Evolutionary conservation across 2,329 filamentous ascomycete genomes (phyloP).

Genomic region (Aspergillus tubingensis): DNA sequence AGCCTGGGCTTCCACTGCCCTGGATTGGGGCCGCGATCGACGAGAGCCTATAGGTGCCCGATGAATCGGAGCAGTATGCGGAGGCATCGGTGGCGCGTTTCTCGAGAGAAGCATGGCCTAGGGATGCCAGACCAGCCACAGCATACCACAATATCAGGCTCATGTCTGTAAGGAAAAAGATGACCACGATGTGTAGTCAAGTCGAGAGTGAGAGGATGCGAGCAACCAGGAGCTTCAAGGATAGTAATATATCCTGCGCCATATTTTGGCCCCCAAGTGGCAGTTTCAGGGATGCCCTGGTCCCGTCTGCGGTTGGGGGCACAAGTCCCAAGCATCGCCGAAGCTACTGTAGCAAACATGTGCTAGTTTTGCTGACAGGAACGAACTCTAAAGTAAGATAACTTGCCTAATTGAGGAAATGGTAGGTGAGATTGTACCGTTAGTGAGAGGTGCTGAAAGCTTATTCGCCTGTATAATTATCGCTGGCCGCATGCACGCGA

Average conservation of each 20-base stretch:
- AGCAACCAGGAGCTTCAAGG: too few species aligned
- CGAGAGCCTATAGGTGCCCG: conserved; percentile 29
- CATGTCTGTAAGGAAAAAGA: neutral
- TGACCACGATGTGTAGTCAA: neutral
- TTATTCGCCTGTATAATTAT: neutral
- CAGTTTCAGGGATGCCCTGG: neutral
- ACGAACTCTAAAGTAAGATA: neutral
- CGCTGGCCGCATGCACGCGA: neutral
- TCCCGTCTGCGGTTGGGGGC: neutral
- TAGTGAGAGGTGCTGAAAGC: neutral
- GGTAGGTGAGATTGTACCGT: neutral
- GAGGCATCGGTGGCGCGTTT: conserved; percentile 23
- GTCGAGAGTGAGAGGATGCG: neutral
- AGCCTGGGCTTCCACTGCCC: conserved; percentile 22
- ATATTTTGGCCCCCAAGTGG: neutral
- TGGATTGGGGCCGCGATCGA: conserved; percentile 23
- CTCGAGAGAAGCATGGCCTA: conserved; percentile 15
- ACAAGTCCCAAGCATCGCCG: neutral
- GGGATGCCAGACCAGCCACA: conserved; percentile 12
- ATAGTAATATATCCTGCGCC: neutral
- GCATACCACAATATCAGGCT: neutral
- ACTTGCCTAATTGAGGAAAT: neutral
- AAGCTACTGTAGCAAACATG: neutral
- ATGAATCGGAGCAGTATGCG: conserved; percentile 31
- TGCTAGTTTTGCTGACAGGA: neutral